phyloP scores from a whole-genome alignment of 140 eudicot genomes.

The Anethum foeniculum region DNA sequence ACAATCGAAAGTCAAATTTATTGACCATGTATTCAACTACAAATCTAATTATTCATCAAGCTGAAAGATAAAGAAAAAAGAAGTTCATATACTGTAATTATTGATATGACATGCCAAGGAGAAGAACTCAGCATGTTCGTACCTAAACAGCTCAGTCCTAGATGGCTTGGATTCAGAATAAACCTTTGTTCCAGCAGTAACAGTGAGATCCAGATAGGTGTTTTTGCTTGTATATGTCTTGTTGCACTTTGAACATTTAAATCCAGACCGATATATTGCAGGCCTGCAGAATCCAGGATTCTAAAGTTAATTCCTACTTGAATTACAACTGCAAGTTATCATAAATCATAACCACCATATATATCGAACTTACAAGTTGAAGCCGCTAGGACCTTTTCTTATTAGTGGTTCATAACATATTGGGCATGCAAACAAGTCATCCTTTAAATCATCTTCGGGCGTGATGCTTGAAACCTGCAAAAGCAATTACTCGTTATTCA shows the following conservation, averaged over 20 bases:
- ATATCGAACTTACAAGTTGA: slow-evolving; percentile 75
- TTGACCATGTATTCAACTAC: neutral
- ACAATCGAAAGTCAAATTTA: neutral
- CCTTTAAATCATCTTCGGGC: slow-evolving; percentile 28
- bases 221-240: slow-evolving; percentile 80
- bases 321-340: slow-evolving; percentile 4
- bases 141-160: slow-evolving; percentile 90
- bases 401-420: slow-evolving; percentile 85
- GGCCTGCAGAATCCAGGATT: slow-evolving; percentile 2
- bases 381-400: slow-evolving; percentile 90
- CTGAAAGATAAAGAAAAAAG: neutral
- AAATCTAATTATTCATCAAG: too few species aligned
- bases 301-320: neutral
- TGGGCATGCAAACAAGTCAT: slow-evolving; percentile 74
- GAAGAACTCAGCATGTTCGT: neutral
- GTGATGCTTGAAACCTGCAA: slow-evolving; percentile 47
- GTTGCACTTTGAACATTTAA: slow-evolving; percentile 9
- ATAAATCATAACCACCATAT: slow-evolving; percentile 3
- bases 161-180: slow-evolving; percentile 69
- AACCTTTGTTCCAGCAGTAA: slow-evolving; percentile 78
- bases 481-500: neutral
- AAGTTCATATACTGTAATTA: too few species aligned
- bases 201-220: slow-evolving; percentile 82
- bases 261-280: slow-evolving; percentile 14
- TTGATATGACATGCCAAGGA: neutral